Evolutionary conservation across 768 basidiomycete species (phyloP), one percentile per base, ranked within the genome.

Genomic region (Exsudoporus frostii): DNA sequence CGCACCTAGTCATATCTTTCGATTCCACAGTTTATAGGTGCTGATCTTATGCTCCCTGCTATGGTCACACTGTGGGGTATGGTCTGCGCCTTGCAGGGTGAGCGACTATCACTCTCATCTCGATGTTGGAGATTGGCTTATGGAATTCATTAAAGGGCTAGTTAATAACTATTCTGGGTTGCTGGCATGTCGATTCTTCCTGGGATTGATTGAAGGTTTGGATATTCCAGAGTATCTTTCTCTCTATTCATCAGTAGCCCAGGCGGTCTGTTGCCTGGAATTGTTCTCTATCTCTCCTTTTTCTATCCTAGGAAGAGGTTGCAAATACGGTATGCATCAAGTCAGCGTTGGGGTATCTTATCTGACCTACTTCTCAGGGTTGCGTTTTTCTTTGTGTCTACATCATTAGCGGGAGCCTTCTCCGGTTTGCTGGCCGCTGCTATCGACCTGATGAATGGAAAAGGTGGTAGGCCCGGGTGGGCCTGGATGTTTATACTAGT

Each of bases 11-110:
- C 17, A 54, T 22, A 10, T 32, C 3, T 40, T 33, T 33, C 22
- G 4, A 36, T 5, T n/a, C 22, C 10, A 34, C 61, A 77, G 65
- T 53, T 54, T 48, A 58, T 76, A 39, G 79, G 84, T 7, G 81
- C 85, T 4, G 75, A 84, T 8, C 75, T 81, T 51, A 69, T 80
- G 42, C 75, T 86, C 61, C 86, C 88, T 0, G 65, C 78, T 0
- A 82, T 88, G 77, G 69, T 85, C 30, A 75, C 78, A 0, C 61
- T 81, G 2, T 88, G 87, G 87, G 88, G 87, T 5, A 41, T 86
- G 14, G 76, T 83, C 15, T 77, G 79, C 6, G 74, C 82, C 6
- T 70, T 80, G 32, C 86, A 88, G 74, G 85, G 83, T 78, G 39
- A 53, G 48, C 3, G 5, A 1, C 20, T 6, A 15, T 53, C 17